Percentiles rank a stretch among this genome's conserved stretches.
Evolutionary conservation across 805 yeast genomes (phyloP).

Genomic region (Yamadazyma ubonensis): DNA sequence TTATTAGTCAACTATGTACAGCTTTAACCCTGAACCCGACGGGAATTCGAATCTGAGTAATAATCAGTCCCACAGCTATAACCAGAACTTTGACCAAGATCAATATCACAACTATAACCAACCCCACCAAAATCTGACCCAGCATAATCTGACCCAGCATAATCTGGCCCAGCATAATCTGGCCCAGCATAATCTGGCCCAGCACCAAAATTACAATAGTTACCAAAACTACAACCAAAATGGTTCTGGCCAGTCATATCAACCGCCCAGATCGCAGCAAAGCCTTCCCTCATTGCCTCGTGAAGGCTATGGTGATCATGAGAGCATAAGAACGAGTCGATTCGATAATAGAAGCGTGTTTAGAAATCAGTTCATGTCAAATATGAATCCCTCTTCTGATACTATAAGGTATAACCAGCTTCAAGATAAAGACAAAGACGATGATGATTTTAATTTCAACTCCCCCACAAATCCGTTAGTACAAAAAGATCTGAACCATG

Average conservation of each 20-base stretch:
- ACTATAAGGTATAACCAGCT: conserved; percentile 6
- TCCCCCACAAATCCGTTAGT: conserved; percentile 2
- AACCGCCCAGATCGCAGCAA: conserved; percentile 3
- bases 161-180: too few species aligned
- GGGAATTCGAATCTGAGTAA: too few species aligned
- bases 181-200: too few species aligned
- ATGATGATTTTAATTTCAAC: conserved; percentile 14
- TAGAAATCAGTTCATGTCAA: conserved; percentile 21
- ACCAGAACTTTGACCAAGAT: too few species aligned
- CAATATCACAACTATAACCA: too few species aligned
- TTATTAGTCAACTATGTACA: too few species aligned
- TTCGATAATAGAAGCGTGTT: conserved; percentile 6
- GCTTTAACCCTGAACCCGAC: too few species aligned
- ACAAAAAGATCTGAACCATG: neutral
- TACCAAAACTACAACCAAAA: neutral
- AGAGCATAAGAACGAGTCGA: conserved; percentile 8
- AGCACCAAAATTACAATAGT: neutral
- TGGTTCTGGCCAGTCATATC: neutral
- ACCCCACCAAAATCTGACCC: too few species aligned
- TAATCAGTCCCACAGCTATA: too few species aligned
- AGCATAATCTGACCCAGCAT: too few species aligned
- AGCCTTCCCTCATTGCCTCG: conserved; percentile 9
- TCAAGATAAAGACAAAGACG: neutral
- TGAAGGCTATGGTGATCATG: conserved; percentile 6
- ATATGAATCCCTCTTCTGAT: conserved; percentile 16